A percentile compares a stretch with the other conserved stretches of the same genome.
These are phyloP conservation scores for Alternaria conjuncta DNA, from an alignment of 2,329 filamentous ascomycete genomes.

Conservation along the genomic window DNA sequence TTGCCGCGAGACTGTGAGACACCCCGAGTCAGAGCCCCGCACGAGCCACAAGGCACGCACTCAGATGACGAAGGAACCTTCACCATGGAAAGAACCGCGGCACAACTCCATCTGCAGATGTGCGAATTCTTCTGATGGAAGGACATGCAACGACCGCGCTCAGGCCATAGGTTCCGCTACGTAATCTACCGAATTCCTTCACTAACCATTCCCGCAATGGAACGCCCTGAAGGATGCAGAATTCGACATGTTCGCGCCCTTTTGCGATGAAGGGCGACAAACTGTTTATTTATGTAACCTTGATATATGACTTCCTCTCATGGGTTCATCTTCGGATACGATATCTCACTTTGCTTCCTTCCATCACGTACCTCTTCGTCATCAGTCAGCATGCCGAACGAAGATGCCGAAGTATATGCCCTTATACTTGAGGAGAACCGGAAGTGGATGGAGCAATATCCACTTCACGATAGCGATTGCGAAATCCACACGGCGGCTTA, in stretches of 20 bases:
- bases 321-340: neutral
- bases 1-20: constrained; percentile 11
- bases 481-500: neutral
- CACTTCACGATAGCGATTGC: neutral
- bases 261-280: neutral
- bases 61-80: neutral
- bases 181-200: neutral
- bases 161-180: neutral
- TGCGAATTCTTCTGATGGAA: neutral
- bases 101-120: neutral
- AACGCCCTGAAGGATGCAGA: neutral
- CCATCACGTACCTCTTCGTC: neutral
- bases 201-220: neutral
- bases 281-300: neutral
- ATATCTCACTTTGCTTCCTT: neutral
- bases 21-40: constrained; percentile 4
- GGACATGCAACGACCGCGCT: neutral
- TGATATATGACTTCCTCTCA: neutral
- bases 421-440: neutral
- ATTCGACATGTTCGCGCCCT: neutral
- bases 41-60: neutral
- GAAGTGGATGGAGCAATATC: neutral
- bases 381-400: neutral
- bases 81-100: neutral
- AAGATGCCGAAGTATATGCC: neutral